Evolutionary conservation across 495 filamentous ascomycete species (phyloP).

Genomic region (Stereocaulon alpinum): DNA sequence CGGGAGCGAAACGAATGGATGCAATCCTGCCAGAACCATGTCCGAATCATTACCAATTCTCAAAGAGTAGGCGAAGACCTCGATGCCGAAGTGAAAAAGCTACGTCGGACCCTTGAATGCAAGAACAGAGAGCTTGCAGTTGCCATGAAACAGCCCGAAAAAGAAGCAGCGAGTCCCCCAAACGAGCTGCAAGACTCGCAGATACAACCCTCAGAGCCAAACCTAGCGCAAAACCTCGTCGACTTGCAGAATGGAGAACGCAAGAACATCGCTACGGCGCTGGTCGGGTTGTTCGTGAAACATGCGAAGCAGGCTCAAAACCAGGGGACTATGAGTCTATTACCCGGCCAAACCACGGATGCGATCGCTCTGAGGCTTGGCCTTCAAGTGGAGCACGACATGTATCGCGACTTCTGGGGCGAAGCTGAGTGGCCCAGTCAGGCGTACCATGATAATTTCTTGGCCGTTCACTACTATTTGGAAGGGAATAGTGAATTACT

Average conservation of each 20-base stretch:
- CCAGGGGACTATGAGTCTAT: constrained; percentile 40
- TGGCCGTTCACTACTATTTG: constrained; percentile 65
- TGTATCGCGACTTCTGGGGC: constrained; percentile 47
- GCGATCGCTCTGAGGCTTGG: constrained; percentile 46
- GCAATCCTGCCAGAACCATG: too few species aligned
- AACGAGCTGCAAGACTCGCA: too few species aligned
- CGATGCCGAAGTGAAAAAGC: too few species aligned
- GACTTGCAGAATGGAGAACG: constrained; percentile 40
- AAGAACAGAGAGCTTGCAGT: too few species aligned
- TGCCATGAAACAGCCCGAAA: too few species aligned
- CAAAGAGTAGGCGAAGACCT: too few species aligned
- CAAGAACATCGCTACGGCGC: constrained; percentile 37
- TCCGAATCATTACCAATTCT: too few species aligned
- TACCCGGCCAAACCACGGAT: constrained; percentile 40
- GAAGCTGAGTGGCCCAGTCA: constrained; percentile 39
- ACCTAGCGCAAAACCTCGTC: constrained; percentile 28
- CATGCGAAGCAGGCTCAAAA: constrained; percentile 42
- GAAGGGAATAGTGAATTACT: constrained; percentile 74
- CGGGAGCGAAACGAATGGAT: too few species aligned
- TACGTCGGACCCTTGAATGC: too few species aligned
- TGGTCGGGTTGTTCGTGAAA: constrained; percentile 45
- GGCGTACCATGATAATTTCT: constrained; percentile 46
- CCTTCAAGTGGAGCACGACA: constrained; percentile 64
- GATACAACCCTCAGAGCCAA: not conserved
- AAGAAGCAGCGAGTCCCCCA: too few species aligned